A percentile compares a stretch with the other conserved stretches of the same genome.
Conservation (phyloP, 2,329 filamentous ascomycete species). For the Stenocarpella maydis region DNA sequence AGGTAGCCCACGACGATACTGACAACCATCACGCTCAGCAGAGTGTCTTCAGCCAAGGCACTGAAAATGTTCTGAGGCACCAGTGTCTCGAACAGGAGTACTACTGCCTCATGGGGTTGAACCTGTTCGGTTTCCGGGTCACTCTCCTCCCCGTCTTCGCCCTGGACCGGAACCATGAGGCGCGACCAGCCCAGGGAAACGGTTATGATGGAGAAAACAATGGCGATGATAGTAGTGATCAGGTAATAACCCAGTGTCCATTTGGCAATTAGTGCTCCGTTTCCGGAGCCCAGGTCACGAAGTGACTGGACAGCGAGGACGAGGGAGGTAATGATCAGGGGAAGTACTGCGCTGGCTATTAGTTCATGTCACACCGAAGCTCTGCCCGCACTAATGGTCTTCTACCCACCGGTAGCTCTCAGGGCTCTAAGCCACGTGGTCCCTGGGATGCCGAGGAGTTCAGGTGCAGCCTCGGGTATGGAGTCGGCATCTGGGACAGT, state of each 20-base stretch:
- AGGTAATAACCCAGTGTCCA: conserved; percentile 61
- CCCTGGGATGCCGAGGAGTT: conserved; percentile 57
- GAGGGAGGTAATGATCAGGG: conserved; percentile 61
- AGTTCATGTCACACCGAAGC: background rate
- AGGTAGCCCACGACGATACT: conserved; percentile 57
- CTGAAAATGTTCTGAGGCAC: conserved; percentile 58
- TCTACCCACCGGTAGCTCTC: conserved; percentile 53
- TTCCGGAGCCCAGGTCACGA: conserved; percentile 51
- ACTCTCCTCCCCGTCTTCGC: conserved; percentile 44
- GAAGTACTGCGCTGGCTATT: conserved; percentile 51
- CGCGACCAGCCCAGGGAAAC: conserved; percentile 56
- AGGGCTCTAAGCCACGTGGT: conserved; percentile 59
- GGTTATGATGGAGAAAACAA: conserved; percentile 55
- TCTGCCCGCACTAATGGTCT: no score
- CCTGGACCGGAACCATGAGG: conserved; percentile 49
- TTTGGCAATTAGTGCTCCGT: conserved; percentile 53
- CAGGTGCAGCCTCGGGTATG: conserved; percentile 52
- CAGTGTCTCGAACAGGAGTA: conserved; percentile 58
- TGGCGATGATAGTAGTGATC: conserved; percentile 57
- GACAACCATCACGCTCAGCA: conserved; percentile 57
- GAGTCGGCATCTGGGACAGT: conserved; percentile 45
- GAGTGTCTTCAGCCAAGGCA: conserved; percentile 54
- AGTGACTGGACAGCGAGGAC: conserved; percentile 59
- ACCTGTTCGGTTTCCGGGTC: conserved; percentile 37
- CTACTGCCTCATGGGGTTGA: conserved; percentile 52